These are phyloP conservation scores for Cladosporium halotolerans DNA, from an alignment of 2,329 filamentous ascomycete species.

Conservation along the genomic window DNA sequence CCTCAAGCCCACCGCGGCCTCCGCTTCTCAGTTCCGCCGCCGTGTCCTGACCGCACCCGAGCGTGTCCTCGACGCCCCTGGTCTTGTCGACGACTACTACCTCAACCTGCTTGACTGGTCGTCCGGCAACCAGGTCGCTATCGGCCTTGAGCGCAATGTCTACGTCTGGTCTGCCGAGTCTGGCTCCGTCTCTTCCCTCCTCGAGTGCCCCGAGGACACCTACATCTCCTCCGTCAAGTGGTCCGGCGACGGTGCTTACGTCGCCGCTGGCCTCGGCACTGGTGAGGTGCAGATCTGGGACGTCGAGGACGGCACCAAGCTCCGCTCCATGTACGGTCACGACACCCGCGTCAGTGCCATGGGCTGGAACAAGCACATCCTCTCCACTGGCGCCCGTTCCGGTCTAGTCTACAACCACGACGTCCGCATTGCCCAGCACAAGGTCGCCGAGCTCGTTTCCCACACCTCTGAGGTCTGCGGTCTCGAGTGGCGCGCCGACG, in stretches of 20 bases:
- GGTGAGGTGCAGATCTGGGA: constrained; percentile 99
- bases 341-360: constrained; percentile 95
- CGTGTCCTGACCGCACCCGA: constrained; percentile 92
- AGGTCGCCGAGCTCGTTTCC: constrained; percentile 91
- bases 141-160: constrained; percentile 91
- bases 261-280: constrained; percentile 87
- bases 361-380: constrained; percentile 98
- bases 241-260: constrained; percentile 94
- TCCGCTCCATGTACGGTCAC: constrained; percentile 97
- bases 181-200: constrained; percentile 77
- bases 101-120: constrained; percentile 98
- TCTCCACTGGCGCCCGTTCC: constrained; percentile 90
- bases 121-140: constrained; percentile 93
- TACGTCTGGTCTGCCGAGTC: constrained; percentile 98
- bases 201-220: constrained; percentile 83
- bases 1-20: constrained; percentile 67
- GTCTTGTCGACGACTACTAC: constrained; percentile 97
- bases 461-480: constrained; percentile 98
- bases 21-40: constrained; percentile 79
- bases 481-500: constrained; percentile 94
- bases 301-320: constrained; percentile 87
- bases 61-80: constrained; percentile 90
- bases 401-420: constrained; percentile 98
- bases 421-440: constrained; percentile 95
- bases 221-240: constrained; percentile 98